These are phyloP conservation scores for Pyricularia grisea DNA, from an alignment of 2,329 filamentous ascomycete genomes.

Conservation along the genomic window DNA sequence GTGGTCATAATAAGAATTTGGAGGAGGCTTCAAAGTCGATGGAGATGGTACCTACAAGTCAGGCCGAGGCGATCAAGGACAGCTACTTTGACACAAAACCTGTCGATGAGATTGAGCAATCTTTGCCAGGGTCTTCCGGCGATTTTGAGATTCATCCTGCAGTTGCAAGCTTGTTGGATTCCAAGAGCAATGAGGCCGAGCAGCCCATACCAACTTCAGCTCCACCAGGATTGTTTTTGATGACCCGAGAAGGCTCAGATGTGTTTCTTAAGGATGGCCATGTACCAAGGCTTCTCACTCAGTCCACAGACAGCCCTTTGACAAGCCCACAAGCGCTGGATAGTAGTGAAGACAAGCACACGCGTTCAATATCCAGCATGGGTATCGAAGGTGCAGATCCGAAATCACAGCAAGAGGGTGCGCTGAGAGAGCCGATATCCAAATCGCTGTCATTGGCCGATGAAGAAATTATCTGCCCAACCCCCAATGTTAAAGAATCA, in stretches of 20 bases:
- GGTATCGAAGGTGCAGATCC: neutral
- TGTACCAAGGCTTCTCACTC: slow-evolving; percentile 20
- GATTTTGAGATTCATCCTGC: slow-evolving; percentile 15
- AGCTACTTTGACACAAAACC: slow-evolving; percentile 16
- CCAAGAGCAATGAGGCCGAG: slow-evolving; percentile 8
- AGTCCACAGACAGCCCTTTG: slow-evolving; percentile 18
- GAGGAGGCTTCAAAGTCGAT: neutral
- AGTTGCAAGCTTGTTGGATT: slow-evolving; percentile 10
- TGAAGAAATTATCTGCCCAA: neutral
- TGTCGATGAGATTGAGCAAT: slow-evolving; percentile 5
- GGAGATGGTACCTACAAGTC: neutral
- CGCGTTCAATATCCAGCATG: neutral
- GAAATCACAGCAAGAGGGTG: neutral
- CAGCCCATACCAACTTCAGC: slow-evolving; percentile 8
- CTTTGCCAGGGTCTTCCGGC: slow-evolving; percentile 7
- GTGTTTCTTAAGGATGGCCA: slow-evolving; percentile 19
- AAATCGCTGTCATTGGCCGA: neutral
- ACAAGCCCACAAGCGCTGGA: slow-evolving; percentile 12
- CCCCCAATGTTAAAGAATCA: neutral
- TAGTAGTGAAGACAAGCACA: neutral
- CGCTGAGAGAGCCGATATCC: neutral
- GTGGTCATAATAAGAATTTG: neutral
- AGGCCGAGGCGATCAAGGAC: slow-evolving; percentile 7
- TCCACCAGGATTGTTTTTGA: slow-evolving; percentile 17
- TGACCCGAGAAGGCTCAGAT: slow-evolving; percentile 13